A percentile compares a stretch with the other conserved stretches of the same genome.
Evolutionary conservation across 257 asterid species (phyloP).

Genomic region (Salvia miltiorrhiza): DNA sequence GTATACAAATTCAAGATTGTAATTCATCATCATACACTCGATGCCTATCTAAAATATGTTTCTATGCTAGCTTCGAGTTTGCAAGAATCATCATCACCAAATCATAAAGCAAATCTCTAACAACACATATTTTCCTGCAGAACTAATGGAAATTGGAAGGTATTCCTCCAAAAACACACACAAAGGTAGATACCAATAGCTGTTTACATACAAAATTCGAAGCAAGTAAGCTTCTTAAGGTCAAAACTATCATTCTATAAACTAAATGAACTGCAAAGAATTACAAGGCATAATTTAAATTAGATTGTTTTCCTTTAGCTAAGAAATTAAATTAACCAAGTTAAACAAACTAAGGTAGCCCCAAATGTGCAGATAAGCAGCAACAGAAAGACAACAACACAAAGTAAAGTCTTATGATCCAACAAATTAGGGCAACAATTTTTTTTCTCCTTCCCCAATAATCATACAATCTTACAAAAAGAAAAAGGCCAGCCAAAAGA

Average conservation of each 20-base stretch:
- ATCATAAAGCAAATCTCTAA: background rate
- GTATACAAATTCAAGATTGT: too few species aligned
- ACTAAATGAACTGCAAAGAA: background rate
- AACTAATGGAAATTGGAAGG: background rate
- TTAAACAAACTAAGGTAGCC: background rate
- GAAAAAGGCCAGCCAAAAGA: background rate
- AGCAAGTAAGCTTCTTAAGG: background rate
- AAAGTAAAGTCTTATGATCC: background rate
- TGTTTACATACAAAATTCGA: background rate
- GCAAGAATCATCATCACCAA: background rate
- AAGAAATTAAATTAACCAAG: background rate
- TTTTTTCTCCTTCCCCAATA: background rate
- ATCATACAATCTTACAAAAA: background rate
- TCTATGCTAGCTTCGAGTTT: too few species aligned
- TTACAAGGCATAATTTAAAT: background rate
- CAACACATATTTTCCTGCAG: background rate
- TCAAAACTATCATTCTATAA: background rate
- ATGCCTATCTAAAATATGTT: too few species aligned
- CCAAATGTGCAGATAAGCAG: constrained; percentile 9
- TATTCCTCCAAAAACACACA: background rate
- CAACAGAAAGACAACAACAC: background rate
- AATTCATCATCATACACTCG: too few species aligned
- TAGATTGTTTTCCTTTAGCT: background rate
- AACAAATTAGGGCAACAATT: constrained; percentile 11
- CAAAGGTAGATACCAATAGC: background rate